These are phyloP conservation scores for Cryptococcus jaspeensis DNA, from an alignment of 1,284 basidiomycete species.

Conservation along the genomic window DNA sequence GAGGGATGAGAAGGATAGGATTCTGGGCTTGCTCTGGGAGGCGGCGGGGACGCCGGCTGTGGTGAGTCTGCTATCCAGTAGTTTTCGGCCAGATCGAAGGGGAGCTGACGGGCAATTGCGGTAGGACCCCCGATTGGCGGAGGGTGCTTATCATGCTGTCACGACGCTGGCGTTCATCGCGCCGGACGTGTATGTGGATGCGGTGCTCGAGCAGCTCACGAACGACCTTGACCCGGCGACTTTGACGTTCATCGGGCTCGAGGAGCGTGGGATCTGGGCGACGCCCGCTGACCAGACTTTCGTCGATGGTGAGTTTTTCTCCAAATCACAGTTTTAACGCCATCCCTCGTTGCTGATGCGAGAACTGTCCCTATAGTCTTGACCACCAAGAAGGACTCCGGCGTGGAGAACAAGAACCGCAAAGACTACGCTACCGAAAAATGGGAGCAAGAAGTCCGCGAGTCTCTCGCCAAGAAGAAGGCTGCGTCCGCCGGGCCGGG, in stretches of 20 bases:
- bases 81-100: background rate
- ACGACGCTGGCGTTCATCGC: constrained; percentile 76
- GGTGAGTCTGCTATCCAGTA: constrained; percentile 14
- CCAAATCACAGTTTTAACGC: constrained; percentile 9
- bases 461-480: constrained; percentile 66
- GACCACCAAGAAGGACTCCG: constrained; percentile 59
- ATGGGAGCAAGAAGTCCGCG: constrained; percentile 91
- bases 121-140: constrained; percentile 33
- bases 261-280: constrained; percentile 77
- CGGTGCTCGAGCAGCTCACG: constrained; percentile 65
- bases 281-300: constrained; percentile 76
- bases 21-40: constrained; percentile 40
- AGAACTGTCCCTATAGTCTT: constrained; percentile 57
- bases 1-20: constrained; percentile 30
- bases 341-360: background rate
- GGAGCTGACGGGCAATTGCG: background rate
- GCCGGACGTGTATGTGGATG: constrained; percentile 65
- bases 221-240: constrained; percentile 62
- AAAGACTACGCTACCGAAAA: constrained; percentile 82
- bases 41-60: constrained; percentile 32
- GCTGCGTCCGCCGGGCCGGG: constrained; percentile 52
- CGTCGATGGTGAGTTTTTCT: constrained; percentile 65
- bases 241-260: constrained; percentile 65
- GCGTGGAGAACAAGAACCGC: constrained; percentile 63
- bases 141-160: constrained; percentile 70